Percentiles rank a stretch among this genome's conserved stretches.
Conservation (phyloP, 768 basidiomycete species). For the Lactarius quietus region DNA sequence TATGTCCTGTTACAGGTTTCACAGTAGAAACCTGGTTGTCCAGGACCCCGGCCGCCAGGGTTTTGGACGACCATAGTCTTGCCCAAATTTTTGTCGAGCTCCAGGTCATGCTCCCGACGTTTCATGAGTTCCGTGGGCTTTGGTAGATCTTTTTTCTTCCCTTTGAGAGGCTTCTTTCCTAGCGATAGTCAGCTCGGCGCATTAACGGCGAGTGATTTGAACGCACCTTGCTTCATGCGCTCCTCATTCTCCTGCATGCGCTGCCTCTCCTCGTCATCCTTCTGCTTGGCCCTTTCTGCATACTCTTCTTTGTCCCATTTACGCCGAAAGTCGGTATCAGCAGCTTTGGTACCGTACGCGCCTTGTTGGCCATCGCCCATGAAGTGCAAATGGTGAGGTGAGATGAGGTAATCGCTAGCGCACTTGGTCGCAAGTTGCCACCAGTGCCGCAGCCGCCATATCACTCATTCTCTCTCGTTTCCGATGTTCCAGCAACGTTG, state of each 20-base stretch:
- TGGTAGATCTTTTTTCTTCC: slow-evolving; percentile 72
- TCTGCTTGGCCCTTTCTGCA: slow-evolving; percentile 41
- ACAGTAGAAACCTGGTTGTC: slow-evolving; percentile 92
- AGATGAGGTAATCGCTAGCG: neutral
- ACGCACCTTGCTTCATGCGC: slow-evolving; percentile 72
- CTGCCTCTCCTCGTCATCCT: slow-evolving; percentile 37
- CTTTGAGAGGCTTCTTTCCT: slow-evolving; percentile 83
- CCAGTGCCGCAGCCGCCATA: neutral
- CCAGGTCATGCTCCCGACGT: slow-evolving; percentile 76
- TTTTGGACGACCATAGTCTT: slow-evolving; percentile 95
- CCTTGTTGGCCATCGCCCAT: slow-evolving; percentile 28
- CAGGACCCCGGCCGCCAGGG: slow-evolving; percentile 75
- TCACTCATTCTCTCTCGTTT: neutral
- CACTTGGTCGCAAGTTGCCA: neutral
- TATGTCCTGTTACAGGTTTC: slow-evolving; percentile 88
- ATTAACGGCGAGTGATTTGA: slow-evolving; percentile 10
- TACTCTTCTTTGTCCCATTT: slow-evolving; percentile 49
- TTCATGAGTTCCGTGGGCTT: slow-evolving; percentile 94
- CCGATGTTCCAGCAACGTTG: slow-evolving; percentile 1
- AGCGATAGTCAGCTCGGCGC: slow-evolving; percentile 12
- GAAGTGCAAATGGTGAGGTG: neutral
- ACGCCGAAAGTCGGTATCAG: slow-evolving; percentile 33
- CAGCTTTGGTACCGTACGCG: slow-evolving; percentile 25
- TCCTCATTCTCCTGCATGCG: slow-evolving; percentile 39
- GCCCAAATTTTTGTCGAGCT: slow-evolving; percentile 90